phyloP scores from a whole-genome alignment of 1,139 yeast genomes.

The Pichia cactophila region DNA sequence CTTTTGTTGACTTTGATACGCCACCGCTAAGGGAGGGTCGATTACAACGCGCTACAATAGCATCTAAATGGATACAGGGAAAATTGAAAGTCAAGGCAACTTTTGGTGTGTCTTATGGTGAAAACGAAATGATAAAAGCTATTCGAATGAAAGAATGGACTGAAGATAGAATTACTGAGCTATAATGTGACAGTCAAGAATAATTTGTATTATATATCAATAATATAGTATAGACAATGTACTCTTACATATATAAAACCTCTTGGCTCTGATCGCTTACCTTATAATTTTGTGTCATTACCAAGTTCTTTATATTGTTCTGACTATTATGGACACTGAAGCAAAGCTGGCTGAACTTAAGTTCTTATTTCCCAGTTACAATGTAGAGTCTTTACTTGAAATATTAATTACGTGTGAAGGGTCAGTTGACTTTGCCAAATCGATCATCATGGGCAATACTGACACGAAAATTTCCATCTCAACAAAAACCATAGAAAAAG shows the following conservation, averaged over 20 bases:
- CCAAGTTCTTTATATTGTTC: no score
- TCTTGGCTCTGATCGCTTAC: no score
- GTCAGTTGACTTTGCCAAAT: constrained; percentile 29
- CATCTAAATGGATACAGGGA: constrained; percentile 46
- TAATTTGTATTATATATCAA: not conserved
- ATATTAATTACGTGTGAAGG: constrained; percentile 36
- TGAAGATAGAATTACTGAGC: constrained; percentile 8
- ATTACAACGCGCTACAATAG: constrained; percentile 66
- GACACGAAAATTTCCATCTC: not conserved
- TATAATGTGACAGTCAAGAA: not conserved
- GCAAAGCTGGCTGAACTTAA: constrained; percentile 22
- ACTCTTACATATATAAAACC: no score
- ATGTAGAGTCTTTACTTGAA: constrained; percentile 30
- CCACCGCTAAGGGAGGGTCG: constrained; percentile 68
- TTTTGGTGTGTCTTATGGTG: constrained; percentile 58
- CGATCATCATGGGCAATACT: not conserved
- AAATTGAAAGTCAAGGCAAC: constrained; percentile 34
- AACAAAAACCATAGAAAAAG: not conserved
- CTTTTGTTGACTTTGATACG: constrained; percentile 64
- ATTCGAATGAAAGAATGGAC: constrained; percentile 18
- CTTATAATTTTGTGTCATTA: no score
- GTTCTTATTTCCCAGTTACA: constrained; percentile 27
- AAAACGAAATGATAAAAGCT: constrained; percentile 38
- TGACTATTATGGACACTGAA: constrained; percentile 25
- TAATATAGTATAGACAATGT: no score